Evolutionary conservation across 495 filamentous ascomycete genomes (phyloP).

Genomic region (Monascus purpureus): DNA sequence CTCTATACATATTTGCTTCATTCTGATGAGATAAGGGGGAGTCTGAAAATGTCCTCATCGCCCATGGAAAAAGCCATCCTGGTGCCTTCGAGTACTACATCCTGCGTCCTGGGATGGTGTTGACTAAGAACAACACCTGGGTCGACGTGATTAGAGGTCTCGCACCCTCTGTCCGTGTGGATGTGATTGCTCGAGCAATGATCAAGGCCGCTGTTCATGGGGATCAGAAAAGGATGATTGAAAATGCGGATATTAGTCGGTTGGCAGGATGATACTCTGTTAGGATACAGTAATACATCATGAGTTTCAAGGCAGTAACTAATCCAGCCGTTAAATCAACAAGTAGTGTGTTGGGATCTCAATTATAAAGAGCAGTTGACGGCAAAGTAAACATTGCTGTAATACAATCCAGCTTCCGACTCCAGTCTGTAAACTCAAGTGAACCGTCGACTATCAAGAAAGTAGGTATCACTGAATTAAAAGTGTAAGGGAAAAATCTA

Average conservation of each 20-base stretch:
- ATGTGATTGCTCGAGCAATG: conserved; percentile 26
- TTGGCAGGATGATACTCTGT: no score
- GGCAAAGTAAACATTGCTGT: no score
- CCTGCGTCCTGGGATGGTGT: conserved; percentile 16
- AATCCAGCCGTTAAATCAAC: no score
- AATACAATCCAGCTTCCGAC: no score
- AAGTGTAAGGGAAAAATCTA: conserved; percentile 19
- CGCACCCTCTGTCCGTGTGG: conserved; percentile 12
- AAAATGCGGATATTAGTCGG: neutral
- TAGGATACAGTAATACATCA: no score
- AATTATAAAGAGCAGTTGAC: no score
- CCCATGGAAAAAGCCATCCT: conserved; percentile 14
- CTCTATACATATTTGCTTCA: neutral
- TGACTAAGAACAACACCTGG: conserved; percentile 11
- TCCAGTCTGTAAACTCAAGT: no score
- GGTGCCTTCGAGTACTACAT: conserved; percentile 19
- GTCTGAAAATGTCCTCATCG: conserved; percentile 24
- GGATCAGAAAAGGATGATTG: conserved; percentile 12
- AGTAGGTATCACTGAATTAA: conserved; percentile 12
- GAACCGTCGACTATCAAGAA: no score
- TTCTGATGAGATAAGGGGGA: conserved; percentile 17
- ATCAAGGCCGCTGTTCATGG: conserved; percentile 24
- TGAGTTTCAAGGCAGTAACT: no score
- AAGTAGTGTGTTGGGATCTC: no score
- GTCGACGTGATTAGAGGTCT: conserved; percentile 11